Base-by-base conservation (phyloP, 2,329 filamentous ascomycete genomes). In the Pseudopithomyces maydicus region DNA sequence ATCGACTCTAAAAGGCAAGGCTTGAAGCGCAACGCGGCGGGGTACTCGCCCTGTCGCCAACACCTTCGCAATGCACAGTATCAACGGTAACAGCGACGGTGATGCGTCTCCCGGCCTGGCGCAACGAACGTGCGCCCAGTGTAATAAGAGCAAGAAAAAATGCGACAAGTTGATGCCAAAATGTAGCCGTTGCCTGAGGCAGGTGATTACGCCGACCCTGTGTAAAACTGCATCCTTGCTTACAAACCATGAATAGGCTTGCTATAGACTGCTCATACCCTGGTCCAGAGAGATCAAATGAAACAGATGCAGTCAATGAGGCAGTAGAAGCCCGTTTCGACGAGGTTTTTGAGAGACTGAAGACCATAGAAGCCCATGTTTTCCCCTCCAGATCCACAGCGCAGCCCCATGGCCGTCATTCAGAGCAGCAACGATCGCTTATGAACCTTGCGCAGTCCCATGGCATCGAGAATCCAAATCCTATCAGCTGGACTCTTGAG, bases 91-190 rank as follows among this genome's bases (percentile, higher is more conserved):
- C 32, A 22, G 14, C n/a, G 33, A 26, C 15, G 14, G 35, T 14
- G 35, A 20, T 33, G 33, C 47, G 10, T 39, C 44, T 6, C 26
- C 39, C n/a, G n/a, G 38, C n/a, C 33, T 47, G 14, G 62, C 62
- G 10, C 44, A 47, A 26, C 38, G 53, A 32, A 66, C 57, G 11
- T 66, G 63, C 55, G 10, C 33, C 10, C 59, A 62, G 35, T 66
- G 63, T 41, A 61, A 64, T 44, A 23, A 55, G 17, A 60, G 55
- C 48, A 66, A 66, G 45, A 66, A 66, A 53, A 62, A 61, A 55
- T 66, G 63, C 44, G 59, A 66, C 56, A 66, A 63, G 39, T 2
- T 54, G 7, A 22, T 58, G 7, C 61, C 63, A 2, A 49, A 29
- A 32, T 66, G 63, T 41, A 48, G 54, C 32, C 55, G 63, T 19